Conservation (phyloP, 2,329 filamentous ascomycete species). For the Chaetomiaceae sp. region DNA sequence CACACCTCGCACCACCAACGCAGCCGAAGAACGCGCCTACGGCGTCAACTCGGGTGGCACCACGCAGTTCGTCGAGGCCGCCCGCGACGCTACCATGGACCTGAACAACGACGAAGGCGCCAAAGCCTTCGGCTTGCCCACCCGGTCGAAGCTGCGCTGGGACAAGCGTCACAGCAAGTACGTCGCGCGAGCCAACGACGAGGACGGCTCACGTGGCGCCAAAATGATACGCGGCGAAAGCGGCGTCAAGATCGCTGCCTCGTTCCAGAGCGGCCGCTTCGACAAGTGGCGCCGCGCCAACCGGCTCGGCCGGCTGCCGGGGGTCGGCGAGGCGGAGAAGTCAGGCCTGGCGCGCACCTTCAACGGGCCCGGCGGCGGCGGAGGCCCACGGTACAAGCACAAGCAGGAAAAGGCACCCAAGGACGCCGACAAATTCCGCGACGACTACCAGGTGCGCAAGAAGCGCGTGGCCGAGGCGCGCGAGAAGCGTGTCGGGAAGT, state of each 20-base stretch:
- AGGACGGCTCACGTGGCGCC: conserved; percentile 73
- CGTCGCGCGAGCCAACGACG: conserved; percentile 85
- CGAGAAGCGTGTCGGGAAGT: conserved; percentile 74
- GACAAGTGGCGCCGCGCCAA: conserved; percentile 88
- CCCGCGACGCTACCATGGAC: conserved; percentile 87
- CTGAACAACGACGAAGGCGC: conserved; percentile 81
- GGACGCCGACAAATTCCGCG: conserved; percentile 84
- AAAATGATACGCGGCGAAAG: conserved; percentile 82
- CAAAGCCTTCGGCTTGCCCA: conserved; percentile 73
- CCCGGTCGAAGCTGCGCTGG: conserved; percentile 79
- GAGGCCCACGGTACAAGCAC: conserved; percentile 68
- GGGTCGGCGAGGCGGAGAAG: conserved; percentile 76
- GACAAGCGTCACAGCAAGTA: conserved; percentile 97
- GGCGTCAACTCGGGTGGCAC: conserved; percentile 76
- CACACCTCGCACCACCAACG: conserved; percentile 72
- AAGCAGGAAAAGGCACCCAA: conserved; percentile 85
- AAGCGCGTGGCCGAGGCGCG: conserved; percentile 83
- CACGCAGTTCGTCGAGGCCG: conserved; percentile 79
- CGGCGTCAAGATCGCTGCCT: conserved; percentile 92
- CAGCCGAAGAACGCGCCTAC: conserved; percentile 87
- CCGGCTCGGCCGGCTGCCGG: conserved; percentile 71
- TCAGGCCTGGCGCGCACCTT: conserved; percentile 33
- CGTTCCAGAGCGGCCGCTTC: conserved; percentile 89
- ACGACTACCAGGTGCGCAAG: conserved; percentile 87
- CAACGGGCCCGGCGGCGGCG: conserved; percentile 24